These are phyloP conservation scores for Rhizopogon vulgaris DNA, from an alignment of 768 basidiomycete genomes.

Conservation along the genomic window DNA sequence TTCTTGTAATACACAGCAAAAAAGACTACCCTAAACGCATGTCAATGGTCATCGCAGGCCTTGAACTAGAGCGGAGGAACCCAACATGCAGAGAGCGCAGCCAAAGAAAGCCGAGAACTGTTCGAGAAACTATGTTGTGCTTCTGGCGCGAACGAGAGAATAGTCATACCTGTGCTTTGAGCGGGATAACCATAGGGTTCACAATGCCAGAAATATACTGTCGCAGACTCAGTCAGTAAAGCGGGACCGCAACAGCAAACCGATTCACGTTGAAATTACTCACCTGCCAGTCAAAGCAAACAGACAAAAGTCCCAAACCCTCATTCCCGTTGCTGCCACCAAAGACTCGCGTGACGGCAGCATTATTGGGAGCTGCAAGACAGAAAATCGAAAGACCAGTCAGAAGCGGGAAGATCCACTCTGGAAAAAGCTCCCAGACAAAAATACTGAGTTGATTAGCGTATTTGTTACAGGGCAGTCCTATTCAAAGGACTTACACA, in stretches of 20 bases:
- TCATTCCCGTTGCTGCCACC: constrained; percentile 60
- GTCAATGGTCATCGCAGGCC: too few species aligned
- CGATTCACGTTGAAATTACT: too few species aligned
- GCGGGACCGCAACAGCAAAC: too few species aligned
- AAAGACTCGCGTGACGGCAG: constrained; percentile 49
- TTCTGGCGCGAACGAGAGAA: too few species aligned
- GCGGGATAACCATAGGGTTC: constrained; percentile 49
- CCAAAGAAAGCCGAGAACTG: too few species aligned
- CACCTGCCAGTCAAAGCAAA: constrained; percentile 58
- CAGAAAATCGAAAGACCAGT: constrained; percentile 58
- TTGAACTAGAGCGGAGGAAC: too few species aligned
- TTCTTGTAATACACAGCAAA: constrained; percentile 31
- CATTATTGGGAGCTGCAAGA: constrained; percentile 41
- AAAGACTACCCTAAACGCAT: constrained; percentile 9
- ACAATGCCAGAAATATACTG: constrained; percentile 19
- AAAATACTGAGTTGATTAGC: constrained; percentile 24
- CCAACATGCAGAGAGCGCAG: too few species aligned
- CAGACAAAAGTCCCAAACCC: constrained; percentile 52
- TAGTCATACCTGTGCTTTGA: constrained; percentile 37
- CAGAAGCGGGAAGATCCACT: constrained; percentile 31
- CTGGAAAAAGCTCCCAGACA: constrained; percentile 38
- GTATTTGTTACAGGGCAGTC: too few species aligned
- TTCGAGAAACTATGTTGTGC: too few species aligned
- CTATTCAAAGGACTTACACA: neutral
- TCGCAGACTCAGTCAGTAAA: too few species aligned